Evolutionary conservation across 345 rosid species (phyloP), one percentile per base, ranked within the genome.

Genomic region (Arabis alpina): DNA sequence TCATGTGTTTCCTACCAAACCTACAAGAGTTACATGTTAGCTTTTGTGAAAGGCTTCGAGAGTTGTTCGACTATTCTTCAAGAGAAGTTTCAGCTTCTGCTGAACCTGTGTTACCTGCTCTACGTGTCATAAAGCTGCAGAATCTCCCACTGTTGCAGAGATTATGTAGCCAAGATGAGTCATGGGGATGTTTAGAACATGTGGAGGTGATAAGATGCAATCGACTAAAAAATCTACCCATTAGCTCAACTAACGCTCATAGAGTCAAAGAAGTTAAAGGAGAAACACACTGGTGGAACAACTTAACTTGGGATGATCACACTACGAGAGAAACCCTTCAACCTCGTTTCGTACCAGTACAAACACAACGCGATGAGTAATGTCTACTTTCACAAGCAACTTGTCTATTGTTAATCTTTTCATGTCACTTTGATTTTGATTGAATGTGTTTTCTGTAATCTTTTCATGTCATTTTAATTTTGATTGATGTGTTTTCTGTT

Each of bases 231-330:
- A 56, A 69, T 36, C 66, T 80, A 72, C 80, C 80, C 42, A 62
- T 80, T 32, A 60, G 36, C 34, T 41, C 59, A 41, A 19, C 48
- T 32, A 65, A 64, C 40, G 61, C 43, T 59, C 36, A 50, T 3
- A 32, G 53, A 37, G 34, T 73, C 10, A 56, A 48, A 52, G 78
- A 80, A 73, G 70, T 76, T 45, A 76, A 66, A 69, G 80, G 83
- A 40, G 76, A 69, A 64, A 60, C 48, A 61, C 66, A 48, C 51
- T 80, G 83, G 83, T 80, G 83, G 83, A 73, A 61, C 43, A 52
- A 54, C 61, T 56, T 70, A 63, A 8, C 59, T 39, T 73, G 76
- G 54, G 74, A 75, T 12, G 59, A 73, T 45, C 4, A 40, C 30
- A 52, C 51, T 16, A 69, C 63, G 23, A 69, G 58, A 53, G 68